Evolutionary conservation across 257 asterid genomes (phyloP), one percentile per base, ranked within the genome.

Genomic region (Petrea volubilis): DNA sequence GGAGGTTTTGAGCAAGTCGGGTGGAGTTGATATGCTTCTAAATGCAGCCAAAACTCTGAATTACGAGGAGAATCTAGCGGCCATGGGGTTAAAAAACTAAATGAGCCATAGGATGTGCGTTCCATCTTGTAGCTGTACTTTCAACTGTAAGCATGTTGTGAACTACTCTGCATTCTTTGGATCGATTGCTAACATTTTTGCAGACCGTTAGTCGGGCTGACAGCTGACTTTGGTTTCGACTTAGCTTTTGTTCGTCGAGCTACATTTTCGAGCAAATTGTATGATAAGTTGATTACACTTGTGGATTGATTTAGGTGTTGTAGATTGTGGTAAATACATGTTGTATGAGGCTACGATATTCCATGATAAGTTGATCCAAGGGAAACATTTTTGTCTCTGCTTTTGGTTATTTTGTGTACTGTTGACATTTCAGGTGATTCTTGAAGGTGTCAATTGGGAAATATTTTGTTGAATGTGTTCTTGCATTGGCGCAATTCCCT

Each of bases 1-100:
- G 29, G 89, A 80, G 33, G 82, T 68, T 28, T 59, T 77, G 31
- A 71, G 76, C 62, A 85, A 82, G 69, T 74, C 97, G 24, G 98
- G 96, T 43, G 96, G 92, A 7, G 84, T 90, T 77, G 97, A 90
- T 68, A 87, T 93, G 98, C 96, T 93, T 78, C 72, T 90, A 38
- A 84, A 81, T 72, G 98, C 98, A 53, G 96, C 93, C 43, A 80
- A 74, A 78, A 87, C 95, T 70, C 82, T 93, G 62, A 90, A 88
- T 77, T 74, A 68, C 24, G 93, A 88, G 70, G 97, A 87, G 67
- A 82, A 77, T 69, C 46, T 79, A 63, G 84, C 77, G 43, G 82
- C 85, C 33, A 67, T 72, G 76, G 80, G 69, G 24, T 36, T 56
- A 18, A 25, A 81, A 80, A 43, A 53, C 66, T 65, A 28, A 69